Base-by-base conservation (phyloP, 768 basidiomycete species). In the Panus rudis region DNA sequence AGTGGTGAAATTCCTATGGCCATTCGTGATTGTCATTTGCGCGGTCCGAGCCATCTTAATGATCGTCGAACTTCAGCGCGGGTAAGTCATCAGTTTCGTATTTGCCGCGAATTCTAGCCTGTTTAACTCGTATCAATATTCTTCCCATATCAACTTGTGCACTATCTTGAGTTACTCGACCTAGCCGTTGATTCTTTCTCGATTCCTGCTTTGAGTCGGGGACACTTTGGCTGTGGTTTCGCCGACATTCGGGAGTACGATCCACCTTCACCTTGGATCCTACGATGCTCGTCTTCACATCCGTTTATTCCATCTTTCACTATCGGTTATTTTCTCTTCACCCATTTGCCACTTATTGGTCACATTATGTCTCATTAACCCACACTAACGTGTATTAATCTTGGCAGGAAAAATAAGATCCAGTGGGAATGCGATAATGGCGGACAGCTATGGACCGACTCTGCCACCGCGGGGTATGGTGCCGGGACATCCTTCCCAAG, bases 381-480 rank as follows among this genome's bases (percentile, higher is more conserved):
- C 14, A n/a, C n/a, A n/a, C n/a, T n/a, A n/a, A n/a, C n/a, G n/a
- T n/a, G n/a, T n/a, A n/a, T n/a, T n/a, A n/a, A n/a, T n/a, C n/a
- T 37, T 39, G 38, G 43, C 61, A 84, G 81, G 46, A 72, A 80
- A 60, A 71, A 75, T 64, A 78, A 84, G 51, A 79, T 85, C 49
- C 52, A 66, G 26, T 85, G 83, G 82, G 81, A 83, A 63, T 85
- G 83, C 58, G 68, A 73, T 52, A 77, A 86, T 49, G 84, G 81
- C 14, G 80, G 81, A 4, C 75, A 79, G 52, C 65, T 79, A 14
- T 81, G 77, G 76, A 63, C 69, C 6, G 64, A 60, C 37, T 66
- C 72, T 17, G 66, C 60, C 40, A 66, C 58, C 12, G 63, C 71
- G 28, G 69, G 66, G 47, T 64, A 69, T 52, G 59, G 58, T 38